Evolutionary conservation across 1,284 basidiomycete species (phyloP).

Genomic region (Malassezia restricta): DNA sequence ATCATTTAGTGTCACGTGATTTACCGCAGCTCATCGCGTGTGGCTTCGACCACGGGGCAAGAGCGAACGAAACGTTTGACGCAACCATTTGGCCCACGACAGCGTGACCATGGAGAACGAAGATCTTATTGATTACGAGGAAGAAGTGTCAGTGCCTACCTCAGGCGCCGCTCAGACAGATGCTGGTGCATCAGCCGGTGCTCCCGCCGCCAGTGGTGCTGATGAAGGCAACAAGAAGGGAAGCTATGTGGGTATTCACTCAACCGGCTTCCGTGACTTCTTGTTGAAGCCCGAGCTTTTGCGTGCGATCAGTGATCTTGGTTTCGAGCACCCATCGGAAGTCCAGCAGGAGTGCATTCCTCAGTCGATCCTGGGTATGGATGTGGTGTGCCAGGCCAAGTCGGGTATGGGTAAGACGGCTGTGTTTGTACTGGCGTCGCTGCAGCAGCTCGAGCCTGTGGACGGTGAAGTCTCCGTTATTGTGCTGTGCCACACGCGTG

Average conservation of each 20-base stretch:
- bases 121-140: conserved; percentile 47
- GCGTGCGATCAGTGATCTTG: conserved; percentile 93
- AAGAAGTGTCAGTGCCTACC: conserved; percentile 35
- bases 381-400: conserved; percentile 98
- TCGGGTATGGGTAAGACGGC: conserved; percentile 99
- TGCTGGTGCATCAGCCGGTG: conserved; percentile 25
- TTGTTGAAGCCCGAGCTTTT: conserved; percentile 90
- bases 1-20: conserved; percentile 6
- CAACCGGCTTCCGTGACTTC: conserved; percentile 58
- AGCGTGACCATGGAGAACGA: conserved; percentile 43
- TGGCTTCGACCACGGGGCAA: not conserved
- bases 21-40: not conserved
- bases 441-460: conserved; percentile 96
- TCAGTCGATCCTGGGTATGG: conserved; percentile 97
- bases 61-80: not conserved
- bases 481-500: conserved; percentile 96
- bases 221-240: conserved; percentile 44
- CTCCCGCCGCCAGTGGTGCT: conserved; percentile 24
- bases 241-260: conserved; percentile 46
- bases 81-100: not conserved
- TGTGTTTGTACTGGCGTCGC: conserved; percentile 91
- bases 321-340: conserved; percentile 99
- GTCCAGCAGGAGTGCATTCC: conserved; percentile 99
- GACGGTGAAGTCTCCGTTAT: conserved; percentile 95
- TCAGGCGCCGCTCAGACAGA: not conserved